phyloP scores from a whole-genome alignment of 1,284 basidiomycete genomes.

The Coniophora puteana region DNA sequence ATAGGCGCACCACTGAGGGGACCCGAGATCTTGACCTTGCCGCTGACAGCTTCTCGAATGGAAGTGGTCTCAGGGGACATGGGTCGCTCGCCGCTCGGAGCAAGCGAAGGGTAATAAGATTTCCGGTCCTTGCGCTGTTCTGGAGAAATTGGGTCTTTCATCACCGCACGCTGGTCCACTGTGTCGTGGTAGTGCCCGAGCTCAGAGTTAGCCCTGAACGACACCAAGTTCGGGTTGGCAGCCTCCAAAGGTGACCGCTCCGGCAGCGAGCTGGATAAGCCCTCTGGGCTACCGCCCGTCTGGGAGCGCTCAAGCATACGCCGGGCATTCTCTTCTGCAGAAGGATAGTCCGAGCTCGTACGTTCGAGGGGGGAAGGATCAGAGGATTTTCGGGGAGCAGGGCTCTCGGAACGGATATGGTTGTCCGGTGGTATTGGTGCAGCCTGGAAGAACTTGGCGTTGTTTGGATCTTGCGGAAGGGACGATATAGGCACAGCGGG shows the following conservation, averaged over 20 bases:
- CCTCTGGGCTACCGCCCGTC: conserved; percentile 46
- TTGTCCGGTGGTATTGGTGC: conserved; percentile 36
- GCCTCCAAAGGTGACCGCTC: conserved; percentile 40
- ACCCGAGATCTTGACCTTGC: conserved; percentile 83
- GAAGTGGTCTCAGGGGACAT: too few species aligned
- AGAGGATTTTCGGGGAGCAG: conserved; percentile 48
- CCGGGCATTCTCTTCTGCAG: conserved; percentile 36
- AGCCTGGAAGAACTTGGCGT: conserved; percentile 59
- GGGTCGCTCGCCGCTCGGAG: too few species aligned
- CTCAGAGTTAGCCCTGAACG: conserved; percentile 67
- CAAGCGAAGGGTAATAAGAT: conserved; percentile 52
- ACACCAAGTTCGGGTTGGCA: conserved; percentile 32
- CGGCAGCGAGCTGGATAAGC: conserved; percentile 55
- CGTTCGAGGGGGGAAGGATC: conserved; percentile 43
- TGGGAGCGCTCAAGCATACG: conserved; percentile 41
- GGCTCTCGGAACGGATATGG: conserved; percentile 42
- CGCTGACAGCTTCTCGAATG: conserved; percentile 29
- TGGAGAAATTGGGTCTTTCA: conserved; percentile 43
- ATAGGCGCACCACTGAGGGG: conserved; percentile 85
- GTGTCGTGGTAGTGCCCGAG: conserved; percentile 74
- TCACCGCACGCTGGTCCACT: conserved; percentile 34
- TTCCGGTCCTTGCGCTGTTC: conserved; percentile 51
- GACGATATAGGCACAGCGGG: conserved; percentile 59
- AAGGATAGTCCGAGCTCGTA: conserved; percentile 21
- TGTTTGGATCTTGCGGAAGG: conserved; percentile 49